These are phyloP conservation scores for Leishmania turanica DNA, from an alignment of 208 protist species.

Conservation along the genomic window DNA sequence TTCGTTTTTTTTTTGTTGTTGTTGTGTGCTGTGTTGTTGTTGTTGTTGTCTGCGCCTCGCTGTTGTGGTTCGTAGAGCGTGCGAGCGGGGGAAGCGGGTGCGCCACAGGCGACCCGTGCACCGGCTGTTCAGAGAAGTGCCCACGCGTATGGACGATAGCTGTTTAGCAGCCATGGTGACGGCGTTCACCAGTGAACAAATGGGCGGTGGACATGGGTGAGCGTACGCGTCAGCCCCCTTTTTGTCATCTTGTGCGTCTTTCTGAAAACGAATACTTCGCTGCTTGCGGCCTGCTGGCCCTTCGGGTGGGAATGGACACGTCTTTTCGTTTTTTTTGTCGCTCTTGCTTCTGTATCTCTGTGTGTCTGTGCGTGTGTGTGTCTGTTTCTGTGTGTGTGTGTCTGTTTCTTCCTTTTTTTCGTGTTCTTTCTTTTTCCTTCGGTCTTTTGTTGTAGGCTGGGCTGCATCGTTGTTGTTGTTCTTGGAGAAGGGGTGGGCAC, in stretches of 20 bases:
- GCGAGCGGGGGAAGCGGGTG: no score
- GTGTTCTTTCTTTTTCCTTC: background rate
- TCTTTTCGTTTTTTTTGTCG: background rate
- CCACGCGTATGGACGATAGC: no score
- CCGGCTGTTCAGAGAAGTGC: background rate
- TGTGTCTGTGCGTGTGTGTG: no score
- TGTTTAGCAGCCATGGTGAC: background rate
- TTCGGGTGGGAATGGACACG: background rate
- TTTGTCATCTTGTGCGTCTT: background rate
- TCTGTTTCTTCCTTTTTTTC: background rate
- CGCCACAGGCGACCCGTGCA: background rate
- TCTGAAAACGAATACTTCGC: constrained; percentile 2
- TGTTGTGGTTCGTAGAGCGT: no score
- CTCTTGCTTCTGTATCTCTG: background rate
- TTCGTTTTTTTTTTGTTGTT: no score
- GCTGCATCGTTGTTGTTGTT: no score
- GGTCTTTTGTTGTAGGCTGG: background rate
- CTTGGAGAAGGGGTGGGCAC: no score
- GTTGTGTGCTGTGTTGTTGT: no score
- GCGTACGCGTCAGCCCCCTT: background rate
- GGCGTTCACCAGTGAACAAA: background rate
- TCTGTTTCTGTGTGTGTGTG: background rate
- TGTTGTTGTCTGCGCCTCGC: no score
- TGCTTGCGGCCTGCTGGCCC: background rate
- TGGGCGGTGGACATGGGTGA: no score